phyloP scores from a whole-genome alignment of 768 basidiomycete genomes.

The Lenzites betulinus region DNA sequence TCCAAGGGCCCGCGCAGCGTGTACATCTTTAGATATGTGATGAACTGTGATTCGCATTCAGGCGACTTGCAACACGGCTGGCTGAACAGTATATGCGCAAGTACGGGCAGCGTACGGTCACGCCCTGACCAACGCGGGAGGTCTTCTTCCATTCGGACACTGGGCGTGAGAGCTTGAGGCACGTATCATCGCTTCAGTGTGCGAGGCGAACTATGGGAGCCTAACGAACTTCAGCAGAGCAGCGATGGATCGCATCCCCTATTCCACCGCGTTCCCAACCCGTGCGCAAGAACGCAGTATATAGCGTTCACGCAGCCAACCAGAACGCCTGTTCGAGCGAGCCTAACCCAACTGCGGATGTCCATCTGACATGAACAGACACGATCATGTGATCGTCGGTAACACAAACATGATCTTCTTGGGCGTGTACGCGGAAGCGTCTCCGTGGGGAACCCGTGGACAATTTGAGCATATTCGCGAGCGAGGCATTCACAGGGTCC shows the following conservation, averaged over 20 bases:
- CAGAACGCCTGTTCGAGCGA: neutral
- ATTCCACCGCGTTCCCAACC: neutral
- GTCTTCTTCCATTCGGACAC: neutral
- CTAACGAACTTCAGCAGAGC: neutral
- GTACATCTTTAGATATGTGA: neutral
- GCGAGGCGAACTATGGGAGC: neutral
- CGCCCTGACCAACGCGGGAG: neutral
- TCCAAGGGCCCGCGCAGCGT: neutral
- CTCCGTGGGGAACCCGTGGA: conserved; percentile 2
- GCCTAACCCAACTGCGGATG: neutral
- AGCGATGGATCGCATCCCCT: neutral
- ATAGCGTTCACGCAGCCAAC: too few species aligned
- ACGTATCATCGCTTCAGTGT: neutral
- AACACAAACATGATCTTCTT: conserved; percentile 4
- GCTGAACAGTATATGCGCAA: neutral
- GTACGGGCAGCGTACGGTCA: neutral
- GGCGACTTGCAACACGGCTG: neutral
- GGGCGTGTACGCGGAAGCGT: conserved; percentile 2
- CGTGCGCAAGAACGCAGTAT: too few species aligned
- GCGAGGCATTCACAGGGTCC: neutral
- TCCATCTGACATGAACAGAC: conserved; percentile 6
- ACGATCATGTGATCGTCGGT: neutral
- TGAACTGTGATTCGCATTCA: neutral
- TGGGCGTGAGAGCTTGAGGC: neutral
- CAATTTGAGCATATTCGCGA: neutral